Evolutionary conservation across 305 asterid species (phyloP), one percentile per base, ranked within the genome.

Genomic region (Plantago rigida): DNA sequence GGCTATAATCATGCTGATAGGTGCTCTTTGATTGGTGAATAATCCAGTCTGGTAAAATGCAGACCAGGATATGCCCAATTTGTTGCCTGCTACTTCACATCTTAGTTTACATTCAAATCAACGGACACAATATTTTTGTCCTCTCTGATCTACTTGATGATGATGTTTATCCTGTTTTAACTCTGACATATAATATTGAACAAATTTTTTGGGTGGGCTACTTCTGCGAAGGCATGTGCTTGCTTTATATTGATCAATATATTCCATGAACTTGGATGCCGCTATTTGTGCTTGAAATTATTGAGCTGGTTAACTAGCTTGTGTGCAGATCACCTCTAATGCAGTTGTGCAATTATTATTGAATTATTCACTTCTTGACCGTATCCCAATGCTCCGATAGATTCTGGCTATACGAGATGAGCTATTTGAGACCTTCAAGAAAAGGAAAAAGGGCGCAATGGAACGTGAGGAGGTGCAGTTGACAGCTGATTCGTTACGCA

Each of bases 401-500:
- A 72, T 92, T 66, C 65, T 92, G 67, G 66, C 95, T 26, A 88
- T 92, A 68, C 79, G 96, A 74, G 89, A 88, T 53, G 99, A 92
- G 73, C 95, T 92, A 71, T 88, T 92, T 68, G 94, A 92, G 86
- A 92, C 99, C 34, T 92, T 92, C 68, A 74, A 90, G 75, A 92
- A 92, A 72, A 84, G 99, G 80, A 84, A 92, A 62, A 92, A 88
- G 73, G 94, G 95, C 59, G 94, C 75, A 59, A 92, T 92, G 95
- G 94, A 83, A 64, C 93, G 80, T 70, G 84, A 83, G 78, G 96
- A 88, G 81, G 94, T 88, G 72, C 94, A 88, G 72, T 63, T 92
- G 86, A 92, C 96, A 34, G 81, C 94, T 54, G 87, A 92, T 72
- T 84, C 99, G 48, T 82, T 92, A 36, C 99, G 83, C 67, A 92